Conservation (phyloP, 2,329 filamentous ascomycete species). For the Akanthomyces dipterigenus region DNA sequence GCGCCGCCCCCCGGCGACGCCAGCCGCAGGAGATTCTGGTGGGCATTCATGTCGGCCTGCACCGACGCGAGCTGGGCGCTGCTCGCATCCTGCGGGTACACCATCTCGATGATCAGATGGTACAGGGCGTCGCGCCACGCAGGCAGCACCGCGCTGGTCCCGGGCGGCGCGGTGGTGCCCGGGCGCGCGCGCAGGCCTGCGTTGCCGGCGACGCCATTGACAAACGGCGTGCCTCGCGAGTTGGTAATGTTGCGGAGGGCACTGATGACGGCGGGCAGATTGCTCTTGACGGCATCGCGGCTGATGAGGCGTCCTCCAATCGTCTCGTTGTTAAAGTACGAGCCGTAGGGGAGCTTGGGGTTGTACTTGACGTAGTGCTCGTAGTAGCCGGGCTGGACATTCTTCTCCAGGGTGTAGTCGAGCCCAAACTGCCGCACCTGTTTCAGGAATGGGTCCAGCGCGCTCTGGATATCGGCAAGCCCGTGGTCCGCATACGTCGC, state of each 20-base stretch:
- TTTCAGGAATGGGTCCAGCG: neutral
- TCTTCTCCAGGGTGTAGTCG: conserved; percentile 21
- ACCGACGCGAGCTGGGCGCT: neutral
- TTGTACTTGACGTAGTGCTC: conserved; percentile 18
- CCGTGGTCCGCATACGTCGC: neutral
- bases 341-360: conserved; percentile 1
- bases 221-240: neutral
- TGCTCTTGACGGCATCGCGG: conserved; percentile 21
- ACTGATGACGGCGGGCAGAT: neutral
- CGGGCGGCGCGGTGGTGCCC: neutral
- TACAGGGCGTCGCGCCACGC: conserved; percentile 1
- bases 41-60: neutral
- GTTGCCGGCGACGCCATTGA: neutral
- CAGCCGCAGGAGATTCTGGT: conserved; percentile 20
- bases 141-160: neutral
- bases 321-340: conserved; percentile 26
- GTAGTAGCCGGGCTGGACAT: conserved; percentile 38
- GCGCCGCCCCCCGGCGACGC: conserved; percentile 35
- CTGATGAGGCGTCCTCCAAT: conserved; percentile 38
- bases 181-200: neutral
- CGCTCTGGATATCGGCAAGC: neutral
- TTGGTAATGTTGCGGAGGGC: conserved; percentile 21
- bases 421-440: neutral
- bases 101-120: neutral
- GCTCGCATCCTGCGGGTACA: neutral